phyloP scores from a whole-genome alignment of 495 filamentous ascomycete species.

The Venustampulla echinocandica region DNA sequence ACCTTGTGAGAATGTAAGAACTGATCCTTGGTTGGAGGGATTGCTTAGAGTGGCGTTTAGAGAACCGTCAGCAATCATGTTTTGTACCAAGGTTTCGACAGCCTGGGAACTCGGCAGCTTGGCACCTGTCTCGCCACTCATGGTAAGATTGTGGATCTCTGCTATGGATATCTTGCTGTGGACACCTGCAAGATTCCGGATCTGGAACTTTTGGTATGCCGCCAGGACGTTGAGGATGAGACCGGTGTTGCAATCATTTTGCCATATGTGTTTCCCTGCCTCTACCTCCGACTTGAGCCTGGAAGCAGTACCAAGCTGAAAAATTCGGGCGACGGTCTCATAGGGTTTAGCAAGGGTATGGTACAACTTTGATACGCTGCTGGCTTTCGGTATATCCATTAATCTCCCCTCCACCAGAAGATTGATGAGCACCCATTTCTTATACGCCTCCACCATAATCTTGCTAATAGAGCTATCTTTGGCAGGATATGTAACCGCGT shows the following conservation, averaged over 20 bases:
- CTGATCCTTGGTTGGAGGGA: constrained; percentile 26
- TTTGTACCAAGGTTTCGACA: constrained; percentile 36
- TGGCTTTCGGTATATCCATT: constrained; percentile 26
- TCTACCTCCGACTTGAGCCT: constrained; percentile 52
- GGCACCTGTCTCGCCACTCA: constrained; percentile 38
- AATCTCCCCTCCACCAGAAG: constrained; percentile 65
- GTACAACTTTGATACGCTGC: constrained; percentile 48
- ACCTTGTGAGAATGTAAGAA: constrained; percentile 31
- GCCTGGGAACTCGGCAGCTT: constrained; percentile 42
- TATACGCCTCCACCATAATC: constrained; percentile 83
- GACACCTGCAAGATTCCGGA: constrained; percentile 34
- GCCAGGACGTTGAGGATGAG: constrained; percentile 39
- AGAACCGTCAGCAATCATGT: constrained; percentile 49
- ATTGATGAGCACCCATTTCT: constrained; percentile 81
- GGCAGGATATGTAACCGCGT: constrained; percentile 57
- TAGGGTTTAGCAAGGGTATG: constrained; percentile 60
- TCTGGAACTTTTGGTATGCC: constrained; percentile 41
- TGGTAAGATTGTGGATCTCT: constrained; percentile 38
- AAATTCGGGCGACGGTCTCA: constrained; percentile 55
- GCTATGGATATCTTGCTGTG: constrained; percentile 45
- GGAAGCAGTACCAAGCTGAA: constrained; percentile 48
- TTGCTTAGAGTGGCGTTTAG: constrained; percentile 47
- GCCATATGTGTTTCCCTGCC: constrained; percentile 47
- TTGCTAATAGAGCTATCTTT: constrained; percentile 50
- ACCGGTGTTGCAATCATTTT: constrained; percentile 40